phyloP scores from a whole-genome alignment of 768 basidiomycete genomes.

The Amyloporia xantha region DNA sequence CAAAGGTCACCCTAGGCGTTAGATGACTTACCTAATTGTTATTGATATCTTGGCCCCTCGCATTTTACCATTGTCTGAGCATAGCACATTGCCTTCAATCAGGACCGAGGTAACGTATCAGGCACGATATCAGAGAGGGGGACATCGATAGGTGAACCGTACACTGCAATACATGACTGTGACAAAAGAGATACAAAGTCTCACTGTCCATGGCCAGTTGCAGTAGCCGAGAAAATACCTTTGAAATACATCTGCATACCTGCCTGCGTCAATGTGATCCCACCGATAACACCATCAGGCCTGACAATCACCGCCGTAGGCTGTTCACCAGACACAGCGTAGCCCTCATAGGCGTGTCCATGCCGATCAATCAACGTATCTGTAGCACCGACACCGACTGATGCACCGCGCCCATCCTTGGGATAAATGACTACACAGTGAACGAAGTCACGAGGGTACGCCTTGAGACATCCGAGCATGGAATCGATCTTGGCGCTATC shows the following conservation, averaged over 20 bases:
- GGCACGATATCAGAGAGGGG: not conserved
- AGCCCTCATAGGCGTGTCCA: slow-evolving; percentile 7
- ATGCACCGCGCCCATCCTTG: not conserved
- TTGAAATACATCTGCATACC: not conserved
- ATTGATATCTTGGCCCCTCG: not conserved
- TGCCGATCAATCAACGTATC: slow-evolving; percentile 3
- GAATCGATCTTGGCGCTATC: not conserved
- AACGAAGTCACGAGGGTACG: not conserved
- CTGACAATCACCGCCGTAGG: slow-evolving; percentile 5
- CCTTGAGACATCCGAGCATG: not conserved
- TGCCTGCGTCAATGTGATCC: not conserved
- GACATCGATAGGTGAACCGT: not conserved
- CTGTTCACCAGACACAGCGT: slow-evolving; percentile 1
- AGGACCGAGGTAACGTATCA: not conserved
- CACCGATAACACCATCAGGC: slow-evolving; percentile 13
- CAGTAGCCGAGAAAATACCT: not conserved
- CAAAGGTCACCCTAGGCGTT: too few species aligned
- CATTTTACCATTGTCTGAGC: too few species aligned
- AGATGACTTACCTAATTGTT: too few species aligned
- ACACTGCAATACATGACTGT: not conserved
- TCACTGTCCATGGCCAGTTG: not conserved
- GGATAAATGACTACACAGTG: not conserved
- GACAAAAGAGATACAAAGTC: not conserved
- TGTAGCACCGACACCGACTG: not conserved
- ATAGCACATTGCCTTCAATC: too few species aligned